A percentile compares a stretch with the other conserved stretches of the same genome.
Evolutionary conservation across 2,329 filamentous ascomycete genomes (phyloP).

Genomic region (Intubia oerlemansii): DNA sequence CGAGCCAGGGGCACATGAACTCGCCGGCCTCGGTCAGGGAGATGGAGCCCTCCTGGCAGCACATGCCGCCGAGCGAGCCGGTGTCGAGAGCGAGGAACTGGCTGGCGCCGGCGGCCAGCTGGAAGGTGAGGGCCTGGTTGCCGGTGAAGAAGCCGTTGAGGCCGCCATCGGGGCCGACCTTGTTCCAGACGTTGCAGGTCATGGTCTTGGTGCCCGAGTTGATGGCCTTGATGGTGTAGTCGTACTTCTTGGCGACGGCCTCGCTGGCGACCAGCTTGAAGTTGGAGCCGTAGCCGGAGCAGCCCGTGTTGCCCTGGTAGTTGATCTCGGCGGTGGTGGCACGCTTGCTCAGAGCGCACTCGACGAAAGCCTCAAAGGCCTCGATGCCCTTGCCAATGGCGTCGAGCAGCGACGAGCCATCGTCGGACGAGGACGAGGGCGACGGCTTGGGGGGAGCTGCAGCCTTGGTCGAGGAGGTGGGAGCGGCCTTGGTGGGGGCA

Average conservation of each 20-base stretch:
- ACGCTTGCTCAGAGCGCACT: conserved; percentile 19
- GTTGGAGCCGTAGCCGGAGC: conserved; percentile 26
- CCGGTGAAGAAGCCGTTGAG: conserved; percentile 26
- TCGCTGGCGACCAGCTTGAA: conserved; percentile 19
- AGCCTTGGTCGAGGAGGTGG: background rate
- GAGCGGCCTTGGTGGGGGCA: conserved; percentile 8
- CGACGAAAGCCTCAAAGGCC: conserved; percentile 14
- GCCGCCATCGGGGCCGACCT: conserved; percentile 22
- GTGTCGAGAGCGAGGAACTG: conserved; percentile 22
- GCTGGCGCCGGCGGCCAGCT: conserved; percentile 15
- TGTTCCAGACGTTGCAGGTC: conserved; percentile 26
- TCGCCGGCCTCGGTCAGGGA: conserved; percentile 18
- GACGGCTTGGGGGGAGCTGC: background rate
- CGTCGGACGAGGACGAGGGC: background rate
- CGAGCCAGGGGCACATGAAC: conserved; percentile 24
- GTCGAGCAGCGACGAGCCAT: conserved; percentile 10
- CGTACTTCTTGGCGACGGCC: conserved; percentile 17
- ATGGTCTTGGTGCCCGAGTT: conserved; percentile 12
- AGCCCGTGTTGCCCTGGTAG: conserved; percentile 25
- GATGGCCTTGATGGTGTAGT: conserved; percentile 21
- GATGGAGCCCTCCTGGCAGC: conserved; percentile 17
- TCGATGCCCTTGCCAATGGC: conserved; percentile 16
- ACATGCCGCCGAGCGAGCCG: conserved; percentile 26
- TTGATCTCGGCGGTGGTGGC: conserved; percentile 23
- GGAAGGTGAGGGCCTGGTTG: conserved; percentile 20